Percentiles rank a stretch among this genome's conserved stretches.
Conservation (phyloP, 202 grass and related monocot species). For the Dendrocalamus latiflorus region DNA sequence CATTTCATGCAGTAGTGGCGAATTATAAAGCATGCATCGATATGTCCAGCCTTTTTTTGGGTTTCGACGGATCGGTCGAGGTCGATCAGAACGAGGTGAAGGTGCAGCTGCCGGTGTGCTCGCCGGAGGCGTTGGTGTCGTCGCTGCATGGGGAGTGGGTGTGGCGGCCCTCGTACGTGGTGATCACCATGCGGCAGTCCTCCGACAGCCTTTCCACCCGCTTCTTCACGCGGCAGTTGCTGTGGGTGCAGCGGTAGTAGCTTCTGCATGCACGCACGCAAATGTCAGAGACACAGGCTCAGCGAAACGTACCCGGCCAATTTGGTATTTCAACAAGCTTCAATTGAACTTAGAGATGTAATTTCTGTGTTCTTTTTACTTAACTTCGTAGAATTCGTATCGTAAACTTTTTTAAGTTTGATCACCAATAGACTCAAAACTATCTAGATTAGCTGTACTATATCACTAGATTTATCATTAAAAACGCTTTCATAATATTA, state of each 20-base stretch:
- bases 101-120: constrained; percentile 41
- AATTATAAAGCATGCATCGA: not conserved
- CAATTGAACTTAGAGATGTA: not conserved
- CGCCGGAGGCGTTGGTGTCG: constrained; percentile 39
- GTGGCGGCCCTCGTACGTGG: constrained; percentile 83
- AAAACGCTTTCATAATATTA: too few relatives aligned
- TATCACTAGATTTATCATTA: too few relatives aligned
- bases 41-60: not conserved
- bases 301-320: not conserved
- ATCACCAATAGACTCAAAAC: too few relatives aligned
- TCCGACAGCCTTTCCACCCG: constrained; percentile 84
- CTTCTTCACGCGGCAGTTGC: constrained; percentile 93
- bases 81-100: constrained; percentile 61
- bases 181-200: constrained; percentile 90
- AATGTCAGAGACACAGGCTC: not conserved
- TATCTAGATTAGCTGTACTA: too few relatives aligned
- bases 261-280: constrained; percentile 40
- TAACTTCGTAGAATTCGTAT: too few relatives aligned
- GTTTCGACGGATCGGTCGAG: not conserved
- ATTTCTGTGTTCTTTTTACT: too few relatives aligned
- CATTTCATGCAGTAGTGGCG: not conserved
- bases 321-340: not conserved
- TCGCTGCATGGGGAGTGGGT: constrained; percentile 71
- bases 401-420: too few relatives aligned
- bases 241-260: constrained; percentile 90